Conservation (phyloP, 805 yeast genomes). For the Starmerella ratchasimensis region DNA sequence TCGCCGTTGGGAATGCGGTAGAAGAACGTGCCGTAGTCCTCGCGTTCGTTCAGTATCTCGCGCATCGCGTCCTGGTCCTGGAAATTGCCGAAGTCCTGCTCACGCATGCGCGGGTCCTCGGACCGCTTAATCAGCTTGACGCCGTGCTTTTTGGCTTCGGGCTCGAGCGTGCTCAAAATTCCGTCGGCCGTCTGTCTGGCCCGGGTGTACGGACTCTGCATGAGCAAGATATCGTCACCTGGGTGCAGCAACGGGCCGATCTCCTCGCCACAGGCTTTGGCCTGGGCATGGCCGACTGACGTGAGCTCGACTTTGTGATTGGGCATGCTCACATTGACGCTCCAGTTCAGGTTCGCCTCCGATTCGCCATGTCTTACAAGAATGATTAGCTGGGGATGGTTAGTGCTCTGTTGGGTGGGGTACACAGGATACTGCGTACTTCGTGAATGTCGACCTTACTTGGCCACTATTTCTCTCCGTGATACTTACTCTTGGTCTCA, state of each 20-base stretch:
- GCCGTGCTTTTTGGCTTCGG: conserved; percentile 21
- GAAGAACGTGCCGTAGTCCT: conserved; percentile 77
- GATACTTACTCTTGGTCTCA: conserved; percentile 15
- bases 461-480: no score
- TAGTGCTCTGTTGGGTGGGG: no score
- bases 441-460: no score
- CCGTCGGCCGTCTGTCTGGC: conserved; percentile 75
- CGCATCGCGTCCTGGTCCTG: conserved; percentile 62
- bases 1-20: conserved; percentile 88
- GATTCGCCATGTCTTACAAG: conserved; percentile 87
- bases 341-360: conserved; percentile 76
- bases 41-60: conserved; percentile 67
- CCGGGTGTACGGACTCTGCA: conserved; percentile 74
- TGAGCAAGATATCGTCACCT: conserved; percentile 55
- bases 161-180: conserved; percentile 40
- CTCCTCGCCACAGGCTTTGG: conserved; percentile 27
- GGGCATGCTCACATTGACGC: conserved; percentile 62
- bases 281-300: conserved; percentile 43
- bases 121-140: conserved; percentile 32
- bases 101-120: conserved; percentile 87
- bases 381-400: conserved; percentile 45
- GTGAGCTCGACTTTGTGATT: conserved; percentile 74
- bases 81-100: conserved; percentile 90
- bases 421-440: no score
- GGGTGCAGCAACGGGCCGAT: conserved; percentile 28